phyloP scores from a whole-genome alignment of 2,329 filamentous ascomycete genomes.

The Fusarium sp. region DNA sequence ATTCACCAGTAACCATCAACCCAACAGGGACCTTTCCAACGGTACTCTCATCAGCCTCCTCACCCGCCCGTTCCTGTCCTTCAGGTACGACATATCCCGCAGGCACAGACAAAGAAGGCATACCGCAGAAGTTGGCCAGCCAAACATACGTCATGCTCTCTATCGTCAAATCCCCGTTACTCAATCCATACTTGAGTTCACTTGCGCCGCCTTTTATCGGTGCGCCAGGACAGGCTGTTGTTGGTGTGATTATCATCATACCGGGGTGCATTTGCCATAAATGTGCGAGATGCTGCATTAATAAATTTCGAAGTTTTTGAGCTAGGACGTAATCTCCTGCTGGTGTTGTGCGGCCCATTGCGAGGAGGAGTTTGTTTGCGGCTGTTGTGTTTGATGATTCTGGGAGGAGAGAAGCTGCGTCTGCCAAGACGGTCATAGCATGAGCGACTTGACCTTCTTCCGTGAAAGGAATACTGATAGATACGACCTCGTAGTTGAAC shows the following conservation, averaged over 20 bases:
- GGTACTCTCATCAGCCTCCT: conserved; percentile 48
- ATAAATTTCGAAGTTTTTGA: conserved; percentile 73
- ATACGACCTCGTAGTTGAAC: conserved; percentile 64
- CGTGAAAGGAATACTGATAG: conserved; percentile 67
- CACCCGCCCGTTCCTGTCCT: conserved; percentile 44
- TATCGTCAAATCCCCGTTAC: conserved; percentile 59
- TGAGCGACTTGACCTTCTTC: conserved; percentile 76
- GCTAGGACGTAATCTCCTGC: conserved; percentile 74
- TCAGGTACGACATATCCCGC: conserved; percentile 57
- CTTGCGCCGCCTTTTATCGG: conserved; percentile 50
- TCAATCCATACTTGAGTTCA: conserved; percentile 56
- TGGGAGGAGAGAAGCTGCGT: conserved; percentile 61
- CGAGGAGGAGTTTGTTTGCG: conserved; percentile 73
- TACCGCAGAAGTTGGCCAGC: conserved; percentile 62
- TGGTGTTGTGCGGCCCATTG: conserved; percentile 71
- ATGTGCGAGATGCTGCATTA: conserved; percentile 77
- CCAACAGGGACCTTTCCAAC: conserved; percentile 61
- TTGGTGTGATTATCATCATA: conserved; percentile 77
- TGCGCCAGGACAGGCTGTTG: conserved; percentile 63
- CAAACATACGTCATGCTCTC: conserved; percentile 62
- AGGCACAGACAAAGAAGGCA: conserved; percentile 58
- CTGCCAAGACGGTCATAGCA: conserved; percentile 78
- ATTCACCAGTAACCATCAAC: conserved; percentile 66
- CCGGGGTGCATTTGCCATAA: conserved; percentile 74
- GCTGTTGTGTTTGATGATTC: conserved; percentile 64